Conservation (phyloP, 768 basidiomycete genomes). For the Leccinum subtestaceum region DNA sequence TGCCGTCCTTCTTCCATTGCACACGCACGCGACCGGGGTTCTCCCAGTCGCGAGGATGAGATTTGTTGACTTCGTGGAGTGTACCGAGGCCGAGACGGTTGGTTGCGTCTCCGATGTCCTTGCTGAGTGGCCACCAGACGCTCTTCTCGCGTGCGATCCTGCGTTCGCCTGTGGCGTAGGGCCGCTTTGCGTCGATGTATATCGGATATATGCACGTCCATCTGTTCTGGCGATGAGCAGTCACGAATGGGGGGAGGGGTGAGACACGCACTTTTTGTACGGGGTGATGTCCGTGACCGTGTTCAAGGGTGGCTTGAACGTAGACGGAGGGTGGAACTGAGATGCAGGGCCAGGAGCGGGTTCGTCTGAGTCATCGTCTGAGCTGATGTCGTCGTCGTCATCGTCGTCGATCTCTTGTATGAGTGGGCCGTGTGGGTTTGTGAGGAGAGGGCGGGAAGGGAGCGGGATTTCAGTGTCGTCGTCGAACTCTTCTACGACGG, state of each 20-base stretch:
- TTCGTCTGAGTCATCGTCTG: constrained; percentile 26
- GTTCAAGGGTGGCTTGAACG: constrained; percentile 29
- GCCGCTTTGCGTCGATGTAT: constrained; percentile 93
- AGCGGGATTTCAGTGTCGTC: constrained; percentile 92
- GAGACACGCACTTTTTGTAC: constrained; percentile 67
- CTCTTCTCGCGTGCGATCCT: constrained; percentile 75
- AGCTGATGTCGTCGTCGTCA: constrained; percentile 48
- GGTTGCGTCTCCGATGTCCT: constrained; percentile 87
- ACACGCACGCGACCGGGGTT: constrained; percentile 96
- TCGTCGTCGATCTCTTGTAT: constrained; percentile 71
- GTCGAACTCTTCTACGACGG: constrained; percentile 81
- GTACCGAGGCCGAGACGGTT: constrained; percentile 72
- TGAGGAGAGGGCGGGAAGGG: constrained; percentile 61
- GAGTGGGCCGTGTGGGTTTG: constrained; percentile 69
- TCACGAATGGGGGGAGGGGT: neutral
- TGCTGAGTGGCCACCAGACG: constrained; percentile 94
- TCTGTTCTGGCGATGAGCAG: constrained; percentile 39
- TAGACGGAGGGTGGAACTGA: constrained; percentile 34
- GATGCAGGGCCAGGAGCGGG: constrained; percentile 55
- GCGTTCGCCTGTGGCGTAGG: constrained; percentile 79
- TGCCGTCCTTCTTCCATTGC: constrained; percentile 82
- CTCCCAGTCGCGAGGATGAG: constrained; percentile 96
- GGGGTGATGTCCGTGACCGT: constrained; percentile 73
- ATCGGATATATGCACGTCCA: constrained; percentile 98
- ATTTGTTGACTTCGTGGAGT: constrained; percentile 86